Evolutionary conservation across 768 basidiomycete species (phyloP).

Genomic region (Amanita phalloides): DNA sequence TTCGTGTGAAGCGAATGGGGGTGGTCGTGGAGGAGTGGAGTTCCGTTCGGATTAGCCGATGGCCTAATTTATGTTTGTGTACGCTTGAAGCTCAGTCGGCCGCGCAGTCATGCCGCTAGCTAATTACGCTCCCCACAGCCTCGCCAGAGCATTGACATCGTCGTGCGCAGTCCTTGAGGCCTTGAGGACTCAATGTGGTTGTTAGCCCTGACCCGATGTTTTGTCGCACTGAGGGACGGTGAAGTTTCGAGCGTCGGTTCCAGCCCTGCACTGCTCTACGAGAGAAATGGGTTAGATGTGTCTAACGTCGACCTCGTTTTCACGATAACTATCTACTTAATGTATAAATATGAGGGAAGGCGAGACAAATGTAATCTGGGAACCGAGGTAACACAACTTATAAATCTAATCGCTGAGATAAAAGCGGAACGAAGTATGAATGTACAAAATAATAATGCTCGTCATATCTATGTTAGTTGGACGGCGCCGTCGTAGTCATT

Average conservation of each 20-base stretch:
- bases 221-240: background rate
- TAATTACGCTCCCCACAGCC: background rate
- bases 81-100: conserved; percentile 11
- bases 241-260: background rate
- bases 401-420: too few relatives aligned
- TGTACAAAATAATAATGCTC: background rate
- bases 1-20: background rate
- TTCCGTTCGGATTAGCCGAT: conserved; percentile 7
- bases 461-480: background rate
- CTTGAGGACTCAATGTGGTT: background rate
- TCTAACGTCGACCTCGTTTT: background rate
- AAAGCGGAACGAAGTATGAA: too few relatives aligned
- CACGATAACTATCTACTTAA: background rate
- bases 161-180: background rate
- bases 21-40: conserved; percentile 4
- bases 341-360: background rate
- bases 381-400: too few relatives aligned
- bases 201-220: background rate
- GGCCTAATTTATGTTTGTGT: conserved; percentile 19
- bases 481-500: background rate
- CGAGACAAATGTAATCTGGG: background rate
- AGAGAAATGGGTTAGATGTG: background rate
- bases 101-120: background rate
- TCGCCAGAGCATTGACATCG: background rate
- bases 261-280: background rate